phyloP scores from a whole-genome alignment of 148 eudicot species.

The Rhododendron ovatum region DNA sequence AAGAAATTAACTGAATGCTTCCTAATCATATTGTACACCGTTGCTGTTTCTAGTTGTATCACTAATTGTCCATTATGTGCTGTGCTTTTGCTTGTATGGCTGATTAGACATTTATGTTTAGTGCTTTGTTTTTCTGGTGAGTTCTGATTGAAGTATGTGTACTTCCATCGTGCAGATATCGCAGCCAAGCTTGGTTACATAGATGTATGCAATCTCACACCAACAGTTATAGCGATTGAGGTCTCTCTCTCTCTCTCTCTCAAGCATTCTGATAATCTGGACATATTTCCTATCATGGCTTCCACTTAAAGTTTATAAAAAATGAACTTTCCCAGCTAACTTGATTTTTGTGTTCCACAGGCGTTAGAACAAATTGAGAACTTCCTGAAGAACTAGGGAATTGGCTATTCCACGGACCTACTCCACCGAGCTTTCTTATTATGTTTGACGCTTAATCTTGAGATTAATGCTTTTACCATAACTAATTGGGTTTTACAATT shows the following conservation, averaged over 20 bases:
- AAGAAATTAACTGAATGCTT: neutral
- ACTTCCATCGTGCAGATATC: slow-evolving; percentile 28
- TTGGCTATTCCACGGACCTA: neutral
- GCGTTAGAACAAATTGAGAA: slow-evolving; percentile 43
- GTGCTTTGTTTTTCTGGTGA: neutral
- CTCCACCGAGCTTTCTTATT: neutral
- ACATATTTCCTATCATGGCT: neutral
- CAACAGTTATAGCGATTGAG: slow-evolving; percentile 49
- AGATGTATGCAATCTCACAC: slow-evolving; percentile 45
- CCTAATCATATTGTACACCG: neutral
- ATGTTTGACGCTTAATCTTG: neutral
- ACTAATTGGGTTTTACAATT: neutral
- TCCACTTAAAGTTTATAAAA: neutral
- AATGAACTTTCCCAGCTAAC: neutral
- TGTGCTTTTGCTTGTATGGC: no score
- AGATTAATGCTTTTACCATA: neutral
- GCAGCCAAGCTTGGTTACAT: slow-evolving; percentile 47
- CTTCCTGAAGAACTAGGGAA: slow-evolving; percentile 20
- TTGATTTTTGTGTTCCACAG: slow-evolving; percentile 14
- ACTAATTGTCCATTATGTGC: neutral
- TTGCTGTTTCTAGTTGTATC: neutral
- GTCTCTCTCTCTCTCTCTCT: slow-evolving; percentile 21
- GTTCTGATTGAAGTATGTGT: neutral
- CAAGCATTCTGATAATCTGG: neutral
- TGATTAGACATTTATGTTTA: neutral